These are phyloP conservation scores for Suillus americanus DNA, from an alignment of 768 basidiomycete species.

Conservation along the genomic window DNA sequence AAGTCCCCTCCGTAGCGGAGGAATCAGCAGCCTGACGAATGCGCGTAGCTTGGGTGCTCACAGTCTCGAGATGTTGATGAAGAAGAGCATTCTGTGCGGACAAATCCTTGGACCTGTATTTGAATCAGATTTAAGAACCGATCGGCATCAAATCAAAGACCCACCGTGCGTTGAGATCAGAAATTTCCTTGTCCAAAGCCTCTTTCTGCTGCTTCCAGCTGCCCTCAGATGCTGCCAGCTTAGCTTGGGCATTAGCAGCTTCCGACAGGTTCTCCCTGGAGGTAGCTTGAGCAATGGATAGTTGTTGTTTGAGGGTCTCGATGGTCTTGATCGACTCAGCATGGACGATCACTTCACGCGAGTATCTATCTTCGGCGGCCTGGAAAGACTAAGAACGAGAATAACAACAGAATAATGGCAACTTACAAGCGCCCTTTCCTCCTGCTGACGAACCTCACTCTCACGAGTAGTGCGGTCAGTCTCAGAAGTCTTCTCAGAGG, in stretches of 20 bases:
- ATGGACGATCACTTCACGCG: slow-evolving; percentile 79
- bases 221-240: slow-evolving; percentile 64
- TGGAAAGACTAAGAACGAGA: slow-evolving; percentile 20
- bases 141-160: slow-evolving; percentile 12
- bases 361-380: slow-evolving; percentile 80
- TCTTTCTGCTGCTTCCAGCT: slow-evolving; percentile 84
- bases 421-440: slow-evolving; percentile 67
- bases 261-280: slow-evolving; percentile 59
- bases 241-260: slow-evolving; percentile 74
- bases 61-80: slow-evolving; percentile 82
- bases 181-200: slow-evolving; percentile 73
- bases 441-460: slow-evolving; percentile 62
- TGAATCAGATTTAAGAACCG: not conserved
- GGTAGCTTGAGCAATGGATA: slow-evolving; percentile 48
- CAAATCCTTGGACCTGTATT: slow-evolving; percentile 66
- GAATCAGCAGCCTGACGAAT: slow-evolving; percentile 71
- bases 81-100: slow-evolving; percentile 72
- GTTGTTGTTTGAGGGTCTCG: slow-evolving; percentile 61
- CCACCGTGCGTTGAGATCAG: slow-evolving; percentile 70
- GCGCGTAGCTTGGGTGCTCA: slow-evolving; percentile 79
- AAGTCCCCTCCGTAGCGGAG: slow-evolving; percentile 32
- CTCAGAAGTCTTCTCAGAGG: slow-evolving; percentile 67
- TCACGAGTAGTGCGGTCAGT: slow-evolving; percentile 64
- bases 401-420: not conserved
- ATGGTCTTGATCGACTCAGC: slow-evolving; percentile 81